phyloP scores from a whole-genome alignment of 306 rosid species.

The barrel medic (Medicago truncatula) region DNA sequence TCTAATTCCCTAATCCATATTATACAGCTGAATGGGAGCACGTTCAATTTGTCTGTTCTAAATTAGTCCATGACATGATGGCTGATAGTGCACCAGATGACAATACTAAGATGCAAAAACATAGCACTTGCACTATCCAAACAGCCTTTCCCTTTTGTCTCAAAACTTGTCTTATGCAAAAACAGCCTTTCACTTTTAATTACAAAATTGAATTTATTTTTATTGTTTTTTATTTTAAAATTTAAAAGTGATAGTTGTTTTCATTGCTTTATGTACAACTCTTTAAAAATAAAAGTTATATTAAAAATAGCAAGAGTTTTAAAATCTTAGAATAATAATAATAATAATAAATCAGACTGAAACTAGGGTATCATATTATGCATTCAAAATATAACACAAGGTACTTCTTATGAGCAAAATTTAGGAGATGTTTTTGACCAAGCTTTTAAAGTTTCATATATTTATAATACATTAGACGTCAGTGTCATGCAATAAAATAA shows the following conservation, averaged over 20 bases:
- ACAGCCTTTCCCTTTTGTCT: slow-evolving; percentile 9
- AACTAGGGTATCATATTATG: no score
- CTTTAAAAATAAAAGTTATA: no score
- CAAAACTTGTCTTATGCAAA: slow-evolving; percentile 25
- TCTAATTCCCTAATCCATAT: neutral
- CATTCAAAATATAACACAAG: no score
- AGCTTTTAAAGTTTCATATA: no score
- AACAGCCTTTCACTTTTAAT: neutral
- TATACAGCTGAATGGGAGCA: slow-evolving; percentile 5
- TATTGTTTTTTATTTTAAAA: neutral
- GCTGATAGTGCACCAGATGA: neutral
- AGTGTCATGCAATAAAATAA: no score
- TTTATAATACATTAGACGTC: no score
- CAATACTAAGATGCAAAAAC: slow-evolving; percentile 9
- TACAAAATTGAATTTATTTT: neutral
- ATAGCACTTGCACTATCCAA: slow-evolving; percentile 1
- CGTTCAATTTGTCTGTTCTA: slow-evolving; percentile 24
- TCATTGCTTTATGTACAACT: neutral
- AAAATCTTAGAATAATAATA: no score
- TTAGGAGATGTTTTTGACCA: no score
- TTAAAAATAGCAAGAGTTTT: no score
- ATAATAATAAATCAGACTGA: no score
- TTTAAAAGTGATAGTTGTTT: neutral
- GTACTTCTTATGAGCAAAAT: no score
- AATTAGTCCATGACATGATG: slow-evolving; percentile 29